A percentile compares a stretch with the other conserved stretches of the same genome.
Conservation (phyloP, 208 protist species). For the Leptomonas seymouri region DNA sequence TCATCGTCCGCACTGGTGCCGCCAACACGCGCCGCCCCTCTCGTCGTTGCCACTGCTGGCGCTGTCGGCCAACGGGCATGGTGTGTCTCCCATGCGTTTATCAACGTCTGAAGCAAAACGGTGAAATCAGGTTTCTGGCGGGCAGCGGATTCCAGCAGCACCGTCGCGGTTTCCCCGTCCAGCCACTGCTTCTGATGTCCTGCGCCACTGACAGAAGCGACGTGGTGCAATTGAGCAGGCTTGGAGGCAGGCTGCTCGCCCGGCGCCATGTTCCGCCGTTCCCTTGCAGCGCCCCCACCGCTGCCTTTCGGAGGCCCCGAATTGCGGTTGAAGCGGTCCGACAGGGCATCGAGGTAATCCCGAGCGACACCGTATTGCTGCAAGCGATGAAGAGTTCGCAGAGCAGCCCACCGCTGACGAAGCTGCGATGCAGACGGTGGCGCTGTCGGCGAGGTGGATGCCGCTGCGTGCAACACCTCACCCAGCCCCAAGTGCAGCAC, state of each 20-base stretch:
- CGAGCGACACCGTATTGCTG: slow-evolving; percentile 11
- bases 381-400: slow-evolving; percentile 12
- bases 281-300: background rate
- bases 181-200: background rate
- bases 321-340: background rate
- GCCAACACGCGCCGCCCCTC: background rate
- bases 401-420: slow-evolving; percentile 8
- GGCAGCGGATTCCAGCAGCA: slow-evolving; percentile 1
- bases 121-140: background rate
- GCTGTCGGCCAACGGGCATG: background rate
- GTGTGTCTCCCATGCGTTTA: slow-evolving; percentile 3
- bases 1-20: background rate
- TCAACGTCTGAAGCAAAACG: background rate
- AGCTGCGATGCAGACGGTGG: background rate
- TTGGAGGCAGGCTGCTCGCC: background rate
- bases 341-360: slow-evolving; percentile 19
- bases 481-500: slow-evolving; percentile 21
- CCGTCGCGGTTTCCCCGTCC: background rate
- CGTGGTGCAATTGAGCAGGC: no score
- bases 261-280: background rate
- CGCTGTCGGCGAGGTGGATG: background rate
- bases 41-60: background rate
- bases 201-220: background rate
- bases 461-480: background rate
- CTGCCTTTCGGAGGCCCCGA: background rate